A percentile compares a stretch with the other conserved stretches of the same genome.
Conservation (phyloP, 805 yeast species). For the Candida gorgasii region DNA sequence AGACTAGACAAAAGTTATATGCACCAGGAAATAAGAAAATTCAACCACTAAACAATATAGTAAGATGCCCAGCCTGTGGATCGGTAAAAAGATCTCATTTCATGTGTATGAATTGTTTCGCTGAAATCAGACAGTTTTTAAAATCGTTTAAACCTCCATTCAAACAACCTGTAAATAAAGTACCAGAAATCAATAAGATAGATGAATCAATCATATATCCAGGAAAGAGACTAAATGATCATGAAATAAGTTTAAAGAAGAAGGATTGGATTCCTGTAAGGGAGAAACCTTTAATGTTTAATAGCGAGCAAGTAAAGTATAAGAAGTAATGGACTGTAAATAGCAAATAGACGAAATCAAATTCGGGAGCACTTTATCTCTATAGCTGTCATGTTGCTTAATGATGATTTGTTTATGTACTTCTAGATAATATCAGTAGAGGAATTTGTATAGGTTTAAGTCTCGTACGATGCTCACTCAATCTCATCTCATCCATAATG, state of each 20-base stretch:
- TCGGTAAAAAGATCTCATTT: constrained; percentile 86
- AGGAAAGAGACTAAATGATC: constrained; percentile 53
- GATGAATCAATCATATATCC: constrained; percentile 74
- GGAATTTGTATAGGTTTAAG: background rate
- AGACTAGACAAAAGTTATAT: constrained; percentile 79
- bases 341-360: background rate
- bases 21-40: constrained; percentile 83
- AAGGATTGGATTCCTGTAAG: constrained; percentile 48
- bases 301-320: constrained; percentile 23
- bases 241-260: constrained; percentile 30
- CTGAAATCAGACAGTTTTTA: constrained; percentile 77
- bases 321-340: constrained; percentile 14
- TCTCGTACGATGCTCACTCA: background rate
- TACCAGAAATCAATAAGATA: constrained; percentile 49
- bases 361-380: no score
- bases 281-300: constrained; percentile 42
- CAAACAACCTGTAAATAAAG: constrained; percentile 8
- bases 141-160: constrained; percentile 42
- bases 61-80: constrained; percentile 95
- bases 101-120: constrained; percentile 89
- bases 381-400: no score
- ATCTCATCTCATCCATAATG: constrained; percentile 1
- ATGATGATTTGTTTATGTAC: no score
- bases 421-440: background rate
- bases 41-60: constrained; percentile 71